Conservation (phyloP, 106 monocot genomes). For the Alisma plantagoaquatica region DNA sequence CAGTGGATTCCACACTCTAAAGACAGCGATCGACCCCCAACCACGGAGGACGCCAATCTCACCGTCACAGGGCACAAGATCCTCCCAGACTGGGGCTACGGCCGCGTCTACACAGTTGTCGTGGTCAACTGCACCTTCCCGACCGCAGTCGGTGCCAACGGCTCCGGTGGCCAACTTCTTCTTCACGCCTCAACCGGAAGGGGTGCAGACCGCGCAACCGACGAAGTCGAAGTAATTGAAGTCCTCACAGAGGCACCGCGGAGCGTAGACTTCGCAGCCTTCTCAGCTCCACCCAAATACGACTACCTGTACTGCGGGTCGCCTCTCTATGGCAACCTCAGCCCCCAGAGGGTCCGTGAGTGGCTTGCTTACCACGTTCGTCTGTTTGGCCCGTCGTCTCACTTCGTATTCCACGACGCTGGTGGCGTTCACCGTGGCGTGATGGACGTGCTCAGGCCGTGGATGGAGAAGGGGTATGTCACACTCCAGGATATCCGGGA, state of each 20-base stretch:
- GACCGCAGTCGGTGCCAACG: conserved; percentile 17
- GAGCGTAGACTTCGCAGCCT: conserved; percentile 10
- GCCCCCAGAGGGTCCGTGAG: too few relatives aligned
- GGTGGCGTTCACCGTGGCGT: too few relatives aligned
- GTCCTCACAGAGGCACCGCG: conserved; percentile 33
- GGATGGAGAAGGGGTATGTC: too few relatives aligned
- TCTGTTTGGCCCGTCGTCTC: too few relatives aligned
- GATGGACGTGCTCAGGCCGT: too few relatives aligned
- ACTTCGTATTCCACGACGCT: too few relatives aligned
- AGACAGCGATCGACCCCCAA: too few relatives aligned
- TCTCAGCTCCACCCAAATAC: conserved; percentile 32
- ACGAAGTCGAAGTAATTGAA: conserved; percentile 22
- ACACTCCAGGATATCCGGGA: too few relatives aligned
- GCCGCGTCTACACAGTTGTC: conserved; percentile 67
- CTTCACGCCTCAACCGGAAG: conserved; percentile 31
- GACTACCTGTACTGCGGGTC: too few relatives aligned
- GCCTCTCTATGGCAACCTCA: too few relatives aligned
- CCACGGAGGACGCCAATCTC: neutral
- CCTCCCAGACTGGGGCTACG: conserved; percentile 81
- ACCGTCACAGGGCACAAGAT: conserved; percentile 23
- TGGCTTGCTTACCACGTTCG: too few relatives aligned
- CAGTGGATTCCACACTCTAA: conserved; percentile 29
- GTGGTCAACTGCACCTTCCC: conserved; percentile 72
- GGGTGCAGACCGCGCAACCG: neutral
- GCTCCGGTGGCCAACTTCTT: too few relatives aligned